These are phyloP conservation scores for Rutstroemia sp. DNA, from an alignment of 2,329 filamentous ascomycete genomes.

Conservation along the genomic window DNA sequence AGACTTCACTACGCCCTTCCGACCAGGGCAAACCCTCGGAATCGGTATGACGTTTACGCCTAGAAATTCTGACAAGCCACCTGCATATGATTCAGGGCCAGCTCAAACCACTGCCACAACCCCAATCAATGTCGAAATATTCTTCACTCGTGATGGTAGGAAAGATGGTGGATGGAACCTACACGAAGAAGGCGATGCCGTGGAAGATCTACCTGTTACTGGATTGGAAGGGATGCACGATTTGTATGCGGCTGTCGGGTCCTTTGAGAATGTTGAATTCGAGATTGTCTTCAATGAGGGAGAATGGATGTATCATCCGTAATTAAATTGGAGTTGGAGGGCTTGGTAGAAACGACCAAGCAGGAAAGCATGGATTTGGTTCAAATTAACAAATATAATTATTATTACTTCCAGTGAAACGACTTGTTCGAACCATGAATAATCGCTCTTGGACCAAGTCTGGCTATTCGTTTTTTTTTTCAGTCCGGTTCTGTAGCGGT, in stretches of 20 bases:
- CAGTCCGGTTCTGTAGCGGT: too few relatives aligned
- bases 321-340: not conserved
- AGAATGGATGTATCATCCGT: conserved; percentile 47
- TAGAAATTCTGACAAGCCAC: conserved; percentile 22
- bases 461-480: too few relatives aligned
- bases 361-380: too few relatives aligned
- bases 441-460: too few relatives aligned
- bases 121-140: conserved; percentile 48
- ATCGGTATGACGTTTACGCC: conserved; percentile 58
- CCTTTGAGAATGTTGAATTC: conserved; percentile 60
- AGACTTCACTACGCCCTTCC: conserved; percentile 58
- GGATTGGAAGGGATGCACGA: conserved; percentile 68
- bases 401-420: too few relatives aligned
- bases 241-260: conserved; percentile 62
- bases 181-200: conserved; percentile 63
- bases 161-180: conserved; percentile 59
- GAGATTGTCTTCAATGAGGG: conserved; percentile 56
- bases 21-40: conserved; percentile 59
- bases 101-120: conserved; percentile 15
- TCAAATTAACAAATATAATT: too few relatives aligned
- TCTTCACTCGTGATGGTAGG: conserved; percentile 62
- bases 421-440: too few relatives aligned
- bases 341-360: too few relatives aligned
- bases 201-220: conserved; percentile 51
- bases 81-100: conserved; percentile 24